Conservation (phyloP, 768 basidiomycete species). For the Suillus fuscotomentosus region DNA sequence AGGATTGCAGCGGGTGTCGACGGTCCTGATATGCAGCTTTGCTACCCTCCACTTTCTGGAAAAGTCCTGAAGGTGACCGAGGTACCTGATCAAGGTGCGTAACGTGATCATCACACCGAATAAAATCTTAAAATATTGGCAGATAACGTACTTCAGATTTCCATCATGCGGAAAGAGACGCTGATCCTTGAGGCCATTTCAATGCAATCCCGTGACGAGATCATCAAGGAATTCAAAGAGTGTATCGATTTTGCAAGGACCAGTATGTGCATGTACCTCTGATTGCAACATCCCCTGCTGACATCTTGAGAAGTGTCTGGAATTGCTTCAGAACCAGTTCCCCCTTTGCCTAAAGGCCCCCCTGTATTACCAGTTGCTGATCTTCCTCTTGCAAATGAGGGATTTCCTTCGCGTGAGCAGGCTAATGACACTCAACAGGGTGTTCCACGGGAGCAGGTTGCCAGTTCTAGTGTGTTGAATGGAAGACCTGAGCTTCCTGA, state of each 20-base stretch:
- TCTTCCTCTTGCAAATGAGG: neutral
- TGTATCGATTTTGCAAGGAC: conserved; percentile 80
- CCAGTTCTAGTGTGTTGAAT: neutral
- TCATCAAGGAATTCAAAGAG: conserved; percentile 72
- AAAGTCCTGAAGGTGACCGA: conserved; percentile 81
- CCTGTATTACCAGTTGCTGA: conserved; percentile 24
- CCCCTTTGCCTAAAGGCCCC: conserved; percentile 54
- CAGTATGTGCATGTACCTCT: conserved; percentile 46
- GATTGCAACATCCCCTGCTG: neutral
- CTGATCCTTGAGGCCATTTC: conserved; percentile 66
- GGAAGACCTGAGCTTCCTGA: neutral
- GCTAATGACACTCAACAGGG: neutral
- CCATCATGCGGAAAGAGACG: conserved; percentile 87
- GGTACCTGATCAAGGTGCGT: conserved; percentile 58
- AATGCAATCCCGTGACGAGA: conserved; percentile 52
- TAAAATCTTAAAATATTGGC: conserved; percentile 16
- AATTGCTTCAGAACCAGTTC: conserved; percentile 61
- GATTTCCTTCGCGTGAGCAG: neutral
- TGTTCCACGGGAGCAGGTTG: neutral
- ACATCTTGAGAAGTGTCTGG: conserved; percentile 45
- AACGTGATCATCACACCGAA: conserved; percentile 3
- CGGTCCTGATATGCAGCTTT: conserved; percentile 84
- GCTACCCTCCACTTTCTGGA: conserved; percentile 93
- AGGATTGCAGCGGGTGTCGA: conserved; percentile 45
- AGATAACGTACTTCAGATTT: conserved; percentile 76